Evolutionary conservation across 2,329 filamentous ascomycete genomes (phyloP).

Genomic region (Sporothrix inflata): DNA sequence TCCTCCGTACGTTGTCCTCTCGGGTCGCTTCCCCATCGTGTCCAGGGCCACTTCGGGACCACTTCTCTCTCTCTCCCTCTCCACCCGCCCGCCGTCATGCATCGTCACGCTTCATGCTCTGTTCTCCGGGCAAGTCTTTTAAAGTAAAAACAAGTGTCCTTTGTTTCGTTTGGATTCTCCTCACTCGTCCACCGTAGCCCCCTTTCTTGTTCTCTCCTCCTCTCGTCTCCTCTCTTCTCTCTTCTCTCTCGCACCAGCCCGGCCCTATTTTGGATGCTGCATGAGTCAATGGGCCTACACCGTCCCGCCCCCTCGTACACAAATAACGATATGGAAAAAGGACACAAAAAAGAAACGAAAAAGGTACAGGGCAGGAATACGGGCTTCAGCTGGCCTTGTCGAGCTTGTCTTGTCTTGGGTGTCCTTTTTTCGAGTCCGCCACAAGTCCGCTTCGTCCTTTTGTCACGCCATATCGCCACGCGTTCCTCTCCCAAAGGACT

Average conservation of each 20-base stretch:
- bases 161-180: not conserved
- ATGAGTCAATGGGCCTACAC: not conserved
- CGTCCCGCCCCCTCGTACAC: not conserved
- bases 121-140: too few species aligned
- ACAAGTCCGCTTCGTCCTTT: not conserved
- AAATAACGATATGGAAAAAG: not conserved
- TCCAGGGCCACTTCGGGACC: constrained; percentile 1
- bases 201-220: too few species aligned
- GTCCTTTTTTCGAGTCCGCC: not conserved
- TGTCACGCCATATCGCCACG: not conserved
- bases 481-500: not conserved
- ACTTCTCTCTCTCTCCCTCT: not conserved
- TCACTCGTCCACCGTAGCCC: not conserved
- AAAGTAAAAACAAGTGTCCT: not conserved
- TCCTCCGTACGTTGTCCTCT: not conserved
- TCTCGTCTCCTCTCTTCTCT: not conserved
- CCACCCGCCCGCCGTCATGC: not conserved
- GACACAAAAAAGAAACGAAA: not conserved
- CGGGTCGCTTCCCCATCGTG: constrained; percentile 13
- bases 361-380: not conserved
- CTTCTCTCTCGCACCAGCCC: not conserved
- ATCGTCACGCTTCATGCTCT: not conserved
- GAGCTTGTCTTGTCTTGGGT: not conserved
- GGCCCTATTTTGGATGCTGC: not conserved
- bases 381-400: constrained; percentile 6